phyloP scores from a whole-genome alignment of 1,284 basidiomycete species.

The Boletus mariae region DNA sequence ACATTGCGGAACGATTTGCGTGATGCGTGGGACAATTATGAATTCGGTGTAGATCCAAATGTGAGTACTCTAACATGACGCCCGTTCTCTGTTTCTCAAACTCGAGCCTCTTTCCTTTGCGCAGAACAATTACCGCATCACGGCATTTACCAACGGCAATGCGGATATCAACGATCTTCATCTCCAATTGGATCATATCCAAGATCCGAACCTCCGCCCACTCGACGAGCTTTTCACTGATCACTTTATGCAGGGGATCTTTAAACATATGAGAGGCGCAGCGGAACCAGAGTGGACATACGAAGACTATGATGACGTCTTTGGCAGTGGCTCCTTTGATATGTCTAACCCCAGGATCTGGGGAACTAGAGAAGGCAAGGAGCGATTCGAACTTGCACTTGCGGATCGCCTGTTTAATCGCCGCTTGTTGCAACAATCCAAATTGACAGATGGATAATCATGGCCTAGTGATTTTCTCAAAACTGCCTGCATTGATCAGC shows the following conservation, averaged over 20 bases:
- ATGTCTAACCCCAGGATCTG: slow-evolving; percentile 17
- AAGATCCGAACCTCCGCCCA: slow-evolving; percentile 20
- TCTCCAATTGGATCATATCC: slow-evolving; percentile 23
- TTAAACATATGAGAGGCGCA: slow-evolving; percentile 22
- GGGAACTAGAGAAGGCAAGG: slow-evolving; percentile 18
- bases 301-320: slow-evolving; percentile 3
- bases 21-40: slow-evolving; percentile 20
- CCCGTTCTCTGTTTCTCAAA: neutral
- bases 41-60: slow-evolving; percentile 22
- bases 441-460: too few species aligned
- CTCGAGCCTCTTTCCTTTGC: neutral
- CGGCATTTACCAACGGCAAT: slow-evolving; percentile 16
- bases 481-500: neutral
- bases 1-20: slow-evolving; percentile 19
- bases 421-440: neutral
- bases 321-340: neutral
- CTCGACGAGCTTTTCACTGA: slow-evolving; percentile 25
- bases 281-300: slow-evolving; percentile 20
- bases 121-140: slow-evolving; percentile 20
- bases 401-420: slow-evolving; percentile 4
- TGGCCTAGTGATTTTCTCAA: too few species aligned
- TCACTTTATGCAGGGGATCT: slow-evolving; percentile 24
- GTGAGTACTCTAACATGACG: slow-evolving; percentile 8
- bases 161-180: slow-evolving; percentile 14
- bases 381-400: slow-evolving; percentile 18